Conservation (phyloP, 1,139 yeast species). For the Trichomonascaceae sp. region DNA sequence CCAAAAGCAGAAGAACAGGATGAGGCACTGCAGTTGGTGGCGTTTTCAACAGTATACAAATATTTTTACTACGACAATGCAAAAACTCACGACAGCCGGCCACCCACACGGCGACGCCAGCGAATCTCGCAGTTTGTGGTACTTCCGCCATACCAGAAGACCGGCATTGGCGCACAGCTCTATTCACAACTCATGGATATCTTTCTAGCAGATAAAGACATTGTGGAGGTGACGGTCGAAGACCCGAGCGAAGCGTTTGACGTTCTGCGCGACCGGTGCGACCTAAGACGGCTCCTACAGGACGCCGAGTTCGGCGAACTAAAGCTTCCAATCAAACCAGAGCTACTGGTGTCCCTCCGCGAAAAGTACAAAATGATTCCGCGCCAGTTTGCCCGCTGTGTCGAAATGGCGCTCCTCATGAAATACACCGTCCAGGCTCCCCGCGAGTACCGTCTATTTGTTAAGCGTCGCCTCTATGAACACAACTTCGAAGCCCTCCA, state of each 20-base stretch:
- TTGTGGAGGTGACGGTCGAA: slow-evolving; percentile 78
- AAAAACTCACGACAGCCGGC: slow-evolving; percentile 37
- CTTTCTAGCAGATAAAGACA: slow-evolving; percentile 41
- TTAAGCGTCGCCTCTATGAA: slow-evolving; percentile 59
- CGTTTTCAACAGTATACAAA: slow-evolving; percentile 73
- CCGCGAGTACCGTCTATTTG: slow-evolving; percentile 39
- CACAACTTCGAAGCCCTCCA: slow-evolving; percentile 69
- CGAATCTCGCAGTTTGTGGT: slow-evolving; percentile 82
- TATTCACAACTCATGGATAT: slow-evolving; percentile 41
- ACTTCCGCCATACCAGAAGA: slow-evolving; percentile 61
- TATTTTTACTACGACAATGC: slow-evolving; percentile 66
- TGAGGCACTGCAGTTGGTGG: slow-evolving; percentile 37
- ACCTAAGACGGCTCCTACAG: slow-evolving; percentile 40
- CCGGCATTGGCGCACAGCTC: slow-evolving; percentile 57
- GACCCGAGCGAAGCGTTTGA: slow-evolving; percentile 94
- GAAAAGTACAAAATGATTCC: slow-evolving; percentile 47
- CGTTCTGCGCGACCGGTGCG: slow-evolving; percentile 76
- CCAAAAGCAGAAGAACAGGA: slow-evolving; percentile 10
- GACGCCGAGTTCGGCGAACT: slow-evolving; percentile 18
- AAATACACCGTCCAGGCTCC: slow-evolving; percentile 18
- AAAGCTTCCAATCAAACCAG: slow-evolving; percentile 15
- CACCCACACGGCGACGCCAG: slow-evolving; percentile 36
- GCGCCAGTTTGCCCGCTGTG: slow-evolving; percentile 62
- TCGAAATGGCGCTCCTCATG: slow-evolving; percentile 61
- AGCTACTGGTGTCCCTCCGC: slow-evolving; percentile 34